Evolutionary conservation across 106 monocot species (phyloP).

Genomic region (Allium cepa): DNA sequence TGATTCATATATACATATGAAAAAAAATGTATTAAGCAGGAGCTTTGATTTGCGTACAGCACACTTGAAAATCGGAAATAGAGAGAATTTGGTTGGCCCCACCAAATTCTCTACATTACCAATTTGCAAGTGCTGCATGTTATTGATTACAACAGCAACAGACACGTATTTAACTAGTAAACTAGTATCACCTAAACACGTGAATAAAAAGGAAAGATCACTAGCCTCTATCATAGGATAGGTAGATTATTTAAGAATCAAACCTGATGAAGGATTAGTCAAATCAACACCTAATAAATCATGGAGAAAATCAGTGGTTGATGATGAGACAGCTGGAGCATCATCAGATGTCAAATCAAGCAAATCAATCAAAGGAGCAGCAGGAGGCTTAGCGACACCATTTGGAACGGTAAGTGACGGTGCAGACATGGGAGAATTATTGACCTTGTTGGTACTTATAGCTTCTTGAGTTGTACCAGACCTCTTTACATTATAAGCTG

Average conservation of each 20-base stretch:
- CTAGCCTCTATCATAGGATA: too few relatives aligned
- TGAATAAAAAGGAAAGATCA: too few relatives aligned
- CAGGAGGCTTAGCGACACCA: slow-evolving; percentile 69
- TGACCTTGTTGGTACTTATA: slow-evolving; percentile 5
- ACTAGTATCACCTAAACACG: background rate
- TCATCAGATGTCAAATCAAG: slow-evolving; percentile 95
- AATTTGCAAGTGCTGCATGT: too few relatives aligned
- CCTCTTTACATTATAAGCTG: slow-evolving; percentile 57
- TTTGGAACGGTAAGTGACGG: slow-evolving; percentile 69
- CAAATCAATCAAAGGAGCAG: slow-evolving; percentile 37
- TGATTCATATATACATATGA: too few relatives aligned
- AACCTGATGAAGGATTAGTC: slow-evolving; percentile 48
- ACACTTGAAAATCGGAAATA: too few relatives aligned
- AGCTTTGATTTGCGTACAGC: too few relatives aligned
- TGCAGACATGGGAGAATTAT: slow-evolving; percentile 16
- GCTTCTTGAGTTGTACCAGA: slow-evolving; percentile 17
- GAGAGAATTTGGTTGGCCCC: too few relatives aligned
- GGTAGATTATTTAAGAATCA: too few relatives aligned
- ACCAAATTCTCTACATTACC: too few relatives aligned
- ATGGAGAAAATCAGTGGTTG: slow-evolving; percentile 71
- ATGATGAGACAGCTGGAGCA: slow-evolving; percentile 41
- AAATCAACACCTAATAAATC: slow-evolving; percentile 78
- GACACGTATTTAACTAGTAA: background rate
- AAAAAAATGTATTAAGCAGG: too few relatives aligned
- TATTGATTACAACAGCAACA: too few relatives aligned